These are phyloP conservation scores for Ophiostoma sp. DNA, from an alignment of 2,329 filamentous ascomycete genomes.

Conservation along the genomic window DNA sequence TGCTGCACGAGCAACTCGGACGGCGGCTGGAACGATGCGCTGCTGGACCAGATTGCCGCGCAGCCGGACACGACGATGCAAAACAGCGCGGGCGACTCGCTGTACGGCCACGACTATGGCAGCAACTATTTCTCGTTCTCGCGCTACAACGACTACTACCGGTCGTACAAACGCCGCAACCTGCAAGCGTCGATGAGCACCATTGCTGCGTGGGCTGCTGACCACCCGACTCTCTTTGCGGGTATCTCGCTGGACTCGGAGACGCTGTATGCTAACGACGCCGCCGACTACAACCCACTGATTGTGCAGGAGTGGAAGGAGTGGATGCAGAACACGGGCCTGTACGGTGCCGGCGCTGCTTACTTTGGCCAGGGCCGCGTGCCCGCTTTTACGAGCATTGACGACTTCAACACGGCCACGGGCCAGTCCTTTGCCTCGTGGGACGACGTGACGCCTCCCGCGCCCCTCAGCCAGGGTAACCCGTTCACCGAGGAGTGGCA, in stretches of 20 bases:
- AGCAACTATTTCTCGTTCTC: constrained; percentile 2
- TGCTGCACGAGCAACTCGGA: constrained; percentile 16
- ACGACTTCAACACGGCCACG: background rate
- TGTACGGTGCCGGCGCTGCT: background rate
- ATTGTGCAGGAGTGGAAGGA: constrained; percentile 10
- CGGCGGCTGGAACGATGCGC: constrained; percentile 15
- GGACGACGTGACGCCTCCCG: background rate
- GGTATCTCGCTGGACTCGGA: constrained; percentile 3
- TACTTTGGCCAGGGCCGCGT: constrained; percentile 15
- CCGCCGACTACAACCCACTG: constrained; percentile 16
- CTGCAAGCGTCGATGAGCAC: constrained; percentile 10
- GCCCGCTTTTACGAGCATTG: background rate
- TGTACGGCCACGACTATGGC: constrained; percentile 8
- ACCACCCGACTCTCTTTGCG: background rate
- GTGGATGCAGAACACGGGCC: constrained; percentile 13
- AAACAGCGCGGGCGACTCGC: constrained; percentile 4
- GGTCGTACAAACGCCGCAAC: background rate
- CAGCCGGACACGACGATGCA: background rate
- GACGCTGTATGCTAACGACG: constrained; percentile 12
- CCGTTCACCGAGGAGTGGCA: background rate
- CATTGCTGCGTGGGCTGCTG: background rate
- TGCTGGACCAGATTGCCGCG: constrained; percentile 15
- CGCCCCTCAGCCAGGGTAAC: background rate
- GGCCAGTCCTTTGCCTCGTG: constrained; percentile 8
- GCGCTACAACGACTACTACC: background rate